Evolutionary conservation across 2,329 filamentous ascomycete species (phyloP), one percentile per base, ranked within the genome.

Genomic region (Hypoxylon sp.): DNA sequence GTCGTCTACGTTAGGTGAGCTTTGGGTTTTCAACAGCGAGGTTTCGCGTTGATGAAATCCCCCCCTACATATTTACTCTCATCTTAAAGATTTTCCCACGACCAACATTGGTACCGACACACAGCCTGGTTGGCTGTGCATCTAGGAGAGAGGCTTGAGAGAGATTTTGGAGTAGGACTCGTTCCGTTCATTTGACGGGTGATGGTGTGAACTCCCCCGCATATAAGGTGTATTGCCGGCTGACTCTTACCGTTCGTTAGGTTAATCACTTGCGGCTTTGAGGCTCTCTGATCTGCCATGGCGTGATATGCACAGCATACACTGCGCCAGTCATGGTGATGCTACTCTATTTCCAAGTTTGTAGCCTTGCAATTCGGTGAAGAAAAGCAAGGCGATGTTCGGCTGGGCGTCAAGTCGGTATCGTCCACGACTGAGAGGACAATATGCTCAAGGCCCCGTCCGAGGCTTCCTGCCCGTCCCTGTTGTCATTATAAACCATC

Each of bases 191-290:
- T 58, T 61, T 33, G 61, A 58, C 17, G 20, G 37, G 18, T 26
- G 46, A 51, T 56, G 43, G 52, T 37, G 52, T 48, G 56, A 56
- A 45, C 56, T 55, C 40, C 50, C 58, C 58, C 58, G 55, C 61
- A 63, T 53, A n/a, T n/a, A n/a, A n/a, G n/a, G n/a, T n/a, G 24
- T 41, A 13, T 42, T 35, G 47, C 47, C 18, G 41, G 45, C 52
- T 48, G 52, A 41, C 42, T 27, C 47, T 37, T 38, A 24, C 17
- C n/a, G 15, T n/a, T n/a, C n/a, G n/a, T n/a, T 35, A 29, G 23
- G 23, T 18, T 24, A n/a, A n/a, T n/a, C n/a, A 41, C 41, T 20
- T 29, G 13, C 20, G 26, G 29, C 17, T 27, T 26, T 40, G 57
- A 60, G 42, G 52, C 51, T 60, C 51, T 53, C 42, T 31, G 9